These are phyloP conservation scores for Phytophthora vignae DNA, from an alignment of 352 stramenopile species.

Conservation along the genomic window DNA sequence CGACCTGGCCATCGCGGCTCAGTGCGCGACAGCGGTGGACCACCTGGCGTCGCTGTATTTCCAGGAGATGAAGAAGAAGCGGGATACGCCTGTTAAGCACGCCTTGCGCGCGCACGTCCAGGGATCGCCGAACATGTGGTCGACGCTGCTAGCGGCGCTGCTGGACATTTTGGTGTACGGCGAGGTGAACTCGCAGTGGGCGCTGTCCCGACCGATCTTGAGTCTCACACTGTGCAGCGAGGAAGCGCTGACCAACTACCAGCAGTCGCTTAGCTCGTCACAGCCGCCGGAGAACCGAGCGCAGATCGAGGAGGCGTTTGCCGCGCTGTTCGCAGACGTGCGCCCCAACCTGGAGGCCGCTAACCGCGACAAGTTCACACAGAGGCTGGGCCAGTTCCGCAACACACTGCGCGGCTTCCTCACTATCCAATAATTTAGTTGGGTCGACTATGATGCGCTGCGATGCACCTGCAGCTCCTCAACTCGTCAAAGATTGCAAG, in stretches of 20 bases:
- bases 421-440: constrained; percentile 79
- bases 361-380: constrained; percentile 99
- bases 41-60: constrained; percentile 94
- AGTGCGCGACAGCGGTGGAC: constrained; percentile 97
- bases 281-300: constrained; percentile 94
- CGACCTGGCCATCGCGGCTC: constrained; percentile 93
- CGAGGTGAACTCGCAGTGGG: constrained; percentile 97
- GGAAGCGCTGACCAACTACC: constrained; percentile 93
- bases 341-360: constrained; percentile 95
- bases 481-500: not conserved
- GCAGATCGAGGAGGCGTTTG: constrained; percentile 96
- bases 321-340: constrained; percentile 96
- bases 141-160: constrained; percentile 87
- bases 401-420: constrained; percentile 95
- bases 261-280: constrained; percentile 94
- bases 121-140: constrained; percentile 94
- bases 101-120: constrained; percentile 92
- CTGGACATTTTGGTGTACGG: constrained; percentile 98
- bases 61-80: constrained; percentile 97
- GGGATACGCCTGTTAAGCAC: constrained; percentile 95
- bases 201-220: constrained; percentile 97
- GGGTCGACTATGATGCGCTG: constrained; percentile 9
- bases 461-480: not conserved
- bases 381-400: constrained; percentile 97
- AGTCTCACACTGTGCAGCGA: constrained; percentile 97